phyloP scores from a whole-genome alignment of 495 filamentous ascomycete genomes.

The Penicillium tannophilum region DNA sequence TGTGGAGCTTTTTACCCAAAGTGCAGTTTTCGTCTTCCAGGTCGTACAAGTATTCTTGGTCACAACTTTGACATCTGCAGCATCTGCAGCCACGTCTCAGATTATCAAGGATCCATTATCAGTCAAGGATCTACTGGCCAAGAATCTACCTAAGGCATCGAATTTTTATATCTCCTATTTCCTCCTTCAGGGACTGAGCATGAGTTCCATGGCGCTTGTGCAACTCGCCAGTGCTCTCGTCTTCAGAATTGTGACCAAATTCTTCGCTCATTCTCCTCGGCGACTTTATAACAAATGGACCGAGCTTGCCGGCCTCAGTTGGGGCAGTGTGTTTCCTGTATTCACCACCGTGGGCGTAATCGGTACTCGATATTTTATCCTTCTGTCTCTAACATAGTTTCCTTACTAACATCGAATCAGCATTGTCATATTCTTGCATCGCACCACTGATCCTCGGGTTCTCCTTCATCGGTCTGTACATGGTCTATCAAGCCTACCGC shows the following conservation, averaged over 20 bases:
- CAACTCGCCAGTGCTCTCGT: conserved; percentile 72
- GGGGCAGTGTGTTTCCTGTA: conserved; percentile 83
- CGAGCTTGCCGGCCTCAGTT: conserved; percentile 63
- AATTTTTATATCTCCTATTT: conserved; percentile 94
- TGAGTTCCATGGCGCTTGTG: conserved; percentile 70
- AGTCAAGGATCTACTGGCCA: conserved; percentile 65
- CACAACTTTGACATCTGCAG: conserved; percentile 72
- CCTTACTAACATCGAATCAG: conserved; percentile 17
- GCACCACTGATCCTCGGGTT: conserved; percentile 84
- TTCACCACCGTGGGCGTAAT: conserved; percentile 89
- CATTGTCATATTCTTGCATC: conserved; percentile 84
- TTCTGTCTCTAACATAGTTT: too few relatives aligned
- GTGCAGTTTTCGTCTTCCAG: conserved; percentile 88
- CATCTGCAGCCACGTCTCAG: conserved; percentile 63
- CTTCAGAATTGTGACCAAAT: conserved; percentile 72
- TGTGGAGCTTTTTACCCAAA: conserved; percentile 85
- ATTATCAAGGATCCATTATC: conserved; percentile 66
- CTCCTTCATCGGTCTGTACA: conserved; percentile 71
- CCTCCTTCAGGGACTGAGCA: conserved; percentile 78
- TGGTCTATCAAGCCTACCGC: conserved; percentile 86
- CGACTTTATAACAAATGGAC: conserved; percentile 65
- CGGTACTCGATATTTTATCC: conserved; percentile 40
- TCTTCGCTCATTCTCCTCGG: conserved; percentile 64
- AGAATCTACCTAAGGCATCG: conserved; percentile 74
- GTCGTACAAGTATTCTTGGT: conserved; percentile 90